Evolutionary conservation across 140 eudicot species (phyloP).

Genomic region (Erigeron philadelphicus): DNA sequence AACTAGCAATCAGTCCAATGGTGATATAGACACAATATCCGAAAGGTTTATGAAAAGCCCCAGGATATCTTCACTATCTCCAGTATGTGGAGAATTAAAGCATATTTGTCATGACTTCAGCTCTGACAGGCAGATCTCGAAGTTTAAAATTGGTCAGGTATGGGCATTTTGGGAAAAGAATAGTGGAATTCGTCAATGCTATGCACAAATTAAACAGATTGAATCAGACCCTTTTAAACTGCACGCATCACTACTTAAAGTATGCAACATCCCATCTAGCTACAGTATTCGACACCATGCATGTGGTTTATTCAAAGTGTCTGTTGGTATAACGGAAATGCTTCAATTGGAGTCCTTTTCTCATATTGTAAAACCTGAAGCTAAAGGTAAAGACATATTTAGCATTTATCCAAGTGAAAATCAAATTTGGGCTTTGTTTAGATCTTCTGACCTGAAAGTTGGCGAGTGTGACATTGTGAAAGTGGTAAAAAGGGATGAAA

Average conservation of each 20-base stretch:
- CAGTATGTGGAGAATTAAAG: not conserved
- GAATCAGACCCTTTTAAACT: conserved; percentile 25
- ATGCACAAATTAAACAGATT: conserved; percentile 39
- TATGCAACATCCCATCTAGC: conserved; percentile 8
- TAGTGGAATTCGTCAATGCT: conserved; percentile 29
- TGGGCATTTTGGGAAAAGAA: conserved; percentile 45
- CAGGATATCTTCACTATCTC: not conserved
- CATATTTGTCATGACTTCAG: conserved; percentile 33
- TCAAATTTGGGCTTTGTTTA: conserved; percentile 54
- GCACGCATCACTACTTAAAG: conserved; percentile 32
- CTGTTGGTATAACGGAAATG: conserved; percentile 8
- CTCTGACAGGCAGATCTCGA: conserved; percentile 28
- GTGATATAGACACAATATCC: conserved; percentile 5
- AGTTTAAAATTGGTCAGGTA: conserved; percentile 44
- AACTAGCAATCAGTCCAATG: not conserved
- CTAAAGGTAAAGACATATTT: conserved; percentile 1
- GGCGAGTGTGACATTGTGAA: conserved; percentile 45
- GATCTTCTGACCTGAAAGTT: not conserved
- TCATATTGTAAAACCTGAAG: conserved; percentile 36
- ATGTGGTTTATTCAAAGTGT: conserved; percentile 43
- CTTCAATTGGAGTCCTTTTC: conserved; percentile 39
- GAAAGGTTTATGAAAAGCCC: not conserved
- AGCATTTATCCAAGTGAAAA: conserved; percentile 46
- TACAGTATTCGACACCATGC: not conserved
- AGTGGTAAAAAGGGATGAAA: conserved; percentile 32